These are phyloP conservation scores for Scheffersomyces segobiensis DNA, from an alignment of 1,139 yeast species.

Conservation along the genomic window DNA sequence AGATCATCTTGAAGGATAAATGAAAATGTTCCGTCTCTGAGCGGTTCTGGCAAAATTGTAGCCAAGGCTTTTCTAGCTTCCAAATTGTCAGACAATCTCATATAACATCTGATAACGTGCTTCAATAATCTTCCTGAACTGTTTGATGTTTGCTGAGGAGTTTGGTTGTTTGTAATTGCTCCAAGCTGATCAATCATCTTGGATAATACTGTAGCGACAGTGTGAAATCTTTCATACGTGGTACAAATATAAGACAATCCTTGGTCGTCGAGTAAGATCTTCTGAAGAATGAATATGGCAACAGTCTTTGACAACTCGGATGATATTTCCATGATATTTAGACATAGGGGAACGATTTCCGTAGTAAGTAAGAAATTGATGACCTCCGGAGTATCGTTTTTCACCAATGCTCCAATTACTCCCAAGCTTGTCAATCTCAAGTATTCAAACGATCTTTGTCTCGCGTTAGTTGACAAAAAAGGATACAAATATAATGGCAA, in stretches of 20 bases:
- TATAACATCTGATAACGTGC: constrained; percentile 92
- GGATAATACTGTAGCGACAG: constrained; percentile 85
- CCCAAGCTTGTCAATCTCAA: constrained; percentile 90
- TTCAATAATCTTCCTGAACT: constrained; percentile 81
- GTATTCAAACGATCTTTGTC: constrained; percentile 91
- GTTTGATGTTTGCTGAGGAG: constrained; percentile 26
- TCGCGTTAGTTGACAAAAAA: constrained; percentile 85
- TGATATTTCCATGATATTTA: constrained; percentile 93
- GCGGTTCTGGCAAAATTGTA: constrained; percentile 80
- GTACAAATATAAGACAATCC: constrained; percentile 93
- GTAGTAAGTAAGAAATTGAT: constrained; percentile 87
- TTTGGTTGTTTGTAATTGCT: constrained; percentile 46
- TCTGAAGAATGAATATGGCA: constrained; percentile 92
- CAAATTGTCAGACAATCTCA: constrained; percentile 83
- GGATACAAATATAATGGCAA: constrained; percentile 92
- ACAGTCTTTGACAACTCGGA: constrained; percentile 94
- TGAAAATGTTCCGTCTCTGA: constrained; percentile 89
- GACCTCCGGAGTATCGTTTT: constrained; percentile 94
- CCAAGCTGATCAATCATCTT: constrained; percentile 85
- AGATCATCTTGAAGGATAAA: constrained; percentile 79
- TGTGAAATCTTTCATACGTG: constrained; percentile 90
- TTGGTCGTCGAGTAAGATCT: constrained; percentile 85
- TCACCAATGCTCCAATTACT: constrained; percentile 94
- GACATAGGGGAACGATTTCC: constrained; percentile 91
- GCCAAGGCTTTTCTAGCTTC: constrained; percentile 90